A percentile compares a stretch with the other conserved stretches of the same genome.
Evolutionary conservation across 208 protist species (phyloP).

Genomic region (Naegleria gruberi): DNA sequence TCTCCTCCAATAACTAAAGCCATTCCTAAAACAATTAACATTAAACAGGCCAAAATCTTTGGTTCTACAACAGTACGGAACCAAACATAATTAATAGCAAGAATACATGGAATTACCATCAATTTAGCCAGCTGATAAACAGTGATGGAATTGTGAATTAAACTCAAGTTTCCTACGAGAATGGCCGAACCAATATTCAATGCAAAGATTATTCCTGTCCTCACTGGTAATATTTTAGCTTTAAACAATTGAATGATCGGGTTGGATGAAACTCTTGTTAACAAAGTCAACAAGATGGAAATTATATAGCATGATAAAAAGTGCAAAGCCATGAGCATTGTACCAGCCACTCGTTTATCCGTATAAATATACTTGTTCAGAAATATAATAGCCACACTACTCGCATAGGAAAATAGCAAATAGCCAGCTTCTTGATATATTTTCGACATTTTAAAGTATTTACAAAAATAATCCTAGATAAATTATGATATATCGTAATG

Average conservation of each 20-base stretch:
- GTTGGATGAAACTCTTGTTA: too few species aligned
- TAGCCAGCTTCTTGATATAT: neutral
- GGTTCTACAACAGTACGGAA: neutral
- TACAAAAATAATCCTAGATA: too few species aligned
- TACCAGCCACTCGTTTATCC: neutral
- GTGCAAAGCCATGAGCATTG: neutral
- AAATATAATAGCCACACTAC: neutral
- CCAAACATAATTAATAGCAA: neutral
- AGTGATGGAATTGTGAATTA: neutral
- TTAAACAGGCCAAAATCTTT: neutral
- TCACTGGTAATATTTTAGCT: neutral
- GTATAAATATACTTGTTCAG: neutral
- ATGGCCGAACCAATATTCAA: neutral
- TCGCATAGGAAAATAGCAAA: neutral
- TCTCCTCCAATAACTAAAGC: neutral
- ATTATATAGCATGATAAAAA: neutral
- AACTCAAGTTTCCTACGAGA: neutral
- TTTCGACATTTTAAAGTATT: too few species aligned
- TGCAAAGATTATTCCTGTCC: neutral
- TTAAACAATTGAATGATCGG: too few species aligned
- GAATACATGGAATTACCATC: neutral
- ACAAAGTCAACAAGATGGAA: too few species aligned
- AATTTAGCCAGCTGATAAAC: neutral
- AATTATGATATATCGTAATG: too few species aligned
- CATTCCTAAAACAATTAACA: neutral